These are phyloP conservation scores for Magnaporthiopsis poae DNA, from an alignment of 2,329 filamentous ascomycete genomes.

Conservation along the genomic window DNA sequence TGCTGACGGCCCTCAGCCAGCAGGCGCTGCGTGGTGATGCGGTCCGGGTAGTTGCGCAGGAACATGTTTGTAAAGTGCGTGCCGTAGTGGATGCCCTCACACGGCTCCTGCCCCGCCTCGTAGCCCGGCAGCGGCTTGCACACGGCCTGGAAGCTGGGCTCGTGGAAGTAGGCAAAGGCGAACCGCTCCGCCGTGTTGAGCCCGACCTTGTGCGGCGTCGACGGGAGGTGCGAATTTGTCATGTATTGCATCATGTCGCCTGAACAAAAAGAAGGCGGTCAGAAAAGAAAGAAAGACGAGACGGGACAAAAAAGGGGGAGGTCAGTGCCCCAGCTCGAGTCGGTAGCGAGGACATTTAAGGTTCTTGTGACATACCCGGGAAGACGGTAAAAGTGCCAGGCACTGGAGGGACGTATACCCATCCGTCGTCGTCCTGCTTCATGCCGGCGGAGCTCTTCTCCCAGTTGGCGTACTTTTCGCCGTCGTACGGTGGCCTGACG, in stretches of 20 bases:
- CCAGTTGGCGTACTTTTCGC: too few species aligned
- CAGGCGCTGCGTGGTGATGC: slow-evolving; percentile 32
- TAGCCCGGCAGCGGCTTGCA: slow-evolving; percentile 32
- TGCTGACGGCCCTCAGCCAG: slow-evolving; percentile 23
- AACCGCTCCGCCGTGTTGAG: slow-evolving; percentile 38
- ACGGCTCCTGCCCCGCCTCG: slow-evolving; percentile 20
- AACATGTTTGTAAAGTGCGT: slow-evolving; percentile 44
- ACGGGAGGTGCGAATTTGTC: slow-evolving; percentile 33
- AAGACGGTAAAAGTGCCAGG: too few species aligned
- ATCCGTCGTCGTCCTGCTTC: too few species aligned
- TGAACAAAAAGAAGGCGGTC: not conserved
- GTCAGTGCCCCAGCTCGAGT: too few species aligned
- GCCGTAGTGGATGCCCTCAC: slow-evolving; percentile 38
- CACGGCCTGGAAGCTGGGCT: slow-evolving; percentile 38
- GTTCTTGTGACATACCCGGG: too few species aligned
- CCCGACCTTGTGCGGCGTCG: slow-evolving; percentile 41
- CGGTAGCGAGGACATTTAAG: too few species aligned
- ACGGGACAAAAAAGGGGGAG: too few species aligned
- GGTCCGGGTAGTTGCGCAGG: slow-evolving; percentile 37
- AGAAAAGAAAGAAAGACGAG: not conserved
- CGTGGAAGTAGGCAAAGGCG: slow-evolving; percentile 42
- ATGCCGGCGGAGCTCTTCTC: too few species aligned
- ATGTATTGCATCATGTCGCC: slow-evolving; percentile 45
- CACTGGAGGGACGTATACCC: too few species aligned
- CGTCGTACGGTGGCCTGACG: too few species aligned